phyloP scores from a whole-genome alignment of 768 basidiomycete species.

The Trametes punicea region DNA sequence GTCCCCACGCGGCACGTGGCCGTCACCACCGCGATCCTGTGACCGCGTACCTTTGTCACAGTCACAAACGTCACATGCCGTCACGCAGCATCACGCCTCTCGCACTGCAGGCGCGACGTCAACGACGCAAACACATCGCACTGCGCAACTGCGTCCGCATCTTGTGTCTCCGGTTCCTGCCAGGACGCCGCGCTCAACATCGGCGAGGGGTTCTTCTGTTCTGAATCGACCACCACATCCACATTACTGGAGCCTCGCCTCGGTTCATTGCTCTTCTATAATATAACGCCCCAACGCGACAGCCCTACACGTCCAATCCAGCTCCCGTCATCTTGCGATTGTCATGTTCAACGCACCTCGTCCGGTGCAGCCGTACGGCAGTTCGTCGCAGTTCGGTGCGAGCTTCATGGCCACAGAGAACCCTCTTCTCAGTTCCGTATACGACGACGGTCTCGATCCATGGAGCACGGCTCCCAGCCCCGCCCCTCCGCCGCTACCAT shows the following conservation, averaged over 20 bases:
- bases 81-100: background rate
- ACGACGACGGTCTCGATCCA: slow-evolving; percentile 74
- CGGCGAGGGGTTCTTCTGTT: background rate
- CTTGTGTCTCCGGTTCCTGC: background rate
- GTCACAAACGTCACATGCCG: slow-evolving; percentile 6
- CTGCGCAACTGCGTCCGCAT: slow-evolving; percentile 1
- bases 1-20: slow-evolving; percentile 13
- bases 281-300: too few relatives aligned
- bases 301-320: background rate
- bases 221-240: background rate
- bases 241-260: too few relatives aligned
- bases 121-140: background rate
- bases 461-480: slow-evolving; percentile 78
- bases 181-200: slow-evolving; percentile 11
- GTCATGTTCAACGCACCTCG: slow-evolving; percentile 85
- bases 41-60: slow-evolving; percentile 11
- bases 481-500: slow-evolving; percentile 57
- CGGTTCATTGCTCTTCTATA: too few relatives aligned
- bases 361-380: slow-evolving; percentile 63
- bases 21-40: slow-evolving; percentile 23
- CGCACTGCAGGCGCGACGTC: background rate
- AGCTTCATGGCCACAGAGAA: slow-evolving; percentile 72
- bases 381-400: slow-evolving; percentile 52
- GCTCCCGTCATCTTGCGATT: background rate
- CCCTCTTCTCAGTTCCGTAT: slow-evolving; percentile 64